Conservation (phyloP, 495 filamentous ascomycete genomes). For the Aspergillus campestris region DNA sequence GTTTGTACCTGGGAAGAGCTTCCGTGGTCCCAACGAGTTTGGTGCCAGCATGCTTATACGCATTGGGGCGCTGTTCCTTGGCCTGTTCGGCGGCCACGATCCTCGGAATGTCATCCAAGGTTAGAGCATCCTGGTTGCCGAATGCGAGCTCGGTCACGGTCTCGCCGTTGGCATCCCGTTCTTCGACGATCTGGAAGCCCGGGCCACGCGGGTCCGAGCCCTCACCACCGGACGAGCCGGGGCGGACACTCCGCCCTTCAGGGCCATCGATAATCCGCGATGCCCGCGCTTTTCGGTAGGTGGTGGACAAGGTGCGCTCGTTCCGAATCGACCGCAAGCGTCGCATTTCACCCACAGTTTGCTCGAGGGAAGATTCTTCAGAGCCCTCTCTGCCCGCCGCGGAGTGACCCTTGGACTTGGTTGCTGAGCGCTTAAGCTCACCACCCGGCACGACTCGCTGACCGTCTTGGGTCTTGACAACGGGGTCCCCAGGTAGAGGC, state of each 20-base stretch:
- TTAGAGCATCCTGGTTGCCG: constrained; percentile 83
- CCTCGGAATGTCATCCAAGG: constrained; percentile 93
- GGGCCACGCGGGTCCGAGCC: constrained; percentile 46
- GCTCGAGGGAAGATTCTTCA: constrained; percentile 77
- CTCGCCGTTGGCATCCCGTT: constrained; percentile 66
- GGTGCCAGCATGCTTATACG: constrained; percentile 65
- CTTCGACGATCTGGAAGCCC: constrained; percentile 77
- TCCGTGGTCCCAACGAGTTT: constrained; percentile 56
- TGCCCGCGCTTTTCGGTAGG: constrained; percentile 79
- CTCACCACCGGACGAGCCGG: constrained; percentile 71
- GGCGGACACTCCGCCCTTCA: constrained; percentile 65
- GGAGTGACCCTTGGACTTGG: constrained; percentile 65
- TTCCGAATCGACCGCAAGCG: constrained; percentile 85
- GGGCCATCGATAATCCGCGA: constrained; percentile 91
- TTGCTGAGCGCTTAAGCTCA: constrained; percentile 50
- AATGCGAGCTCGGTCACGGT: constrained; percentile 70
- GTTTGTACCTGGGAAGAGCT: constrained; percentile 59
- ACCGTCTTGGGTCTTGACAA: constrained; percentile 57
- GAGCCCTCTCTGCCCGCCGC: constrained; percentile 49
- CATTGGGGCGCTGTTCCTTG: constrained; percentile 81
- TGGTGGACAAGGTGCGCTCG: constrained; percentile 87
- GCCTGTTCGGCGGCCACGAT: constrained; percentile 95
- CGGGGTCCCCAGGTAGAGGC: constrained; percentile 43
- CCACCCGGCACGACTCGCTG: constrained; percentile 38
- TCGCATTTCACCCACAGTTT: constrained; percentile 90